Percentiles rank a stretch among this genome's conserved stretches.
Evolutionary conservation across 2,329 filamentous ascomycete species (phyloP).

Genomic region (Fusarium poae): DNA sequence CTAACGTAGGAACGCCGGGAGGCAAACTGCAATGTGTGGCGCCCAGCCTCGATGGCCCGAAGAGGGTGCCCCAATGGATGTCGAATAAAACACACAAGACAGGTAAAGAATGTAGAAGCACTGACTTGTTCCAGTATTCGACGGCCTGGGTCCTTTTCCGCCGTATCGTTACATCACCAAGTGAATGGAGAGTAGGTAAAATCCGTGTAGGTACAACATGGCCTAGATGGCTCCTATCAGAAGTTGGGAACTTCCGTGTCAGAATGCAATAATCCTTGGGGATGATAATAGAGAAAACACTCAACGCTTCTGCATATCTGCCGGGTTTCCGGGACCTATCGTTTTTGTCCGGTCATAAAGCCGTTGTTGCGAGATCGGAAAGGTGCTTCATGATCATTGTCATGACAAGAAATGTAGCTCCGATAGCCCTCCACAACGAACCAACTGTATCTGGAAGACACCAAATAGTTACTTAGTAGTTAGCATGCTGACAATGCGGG

Average conservation of each 20-base stretch:
- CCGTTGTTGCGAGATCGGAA: conserved; percentile 32
- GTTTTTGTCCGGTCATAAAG: conserved; percentile 8
- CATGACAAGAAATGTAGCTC: conserved; percentile 4
- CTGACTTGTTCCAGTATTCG: conserved; percentile 16
- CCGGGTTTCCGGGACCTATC: conserved; percentile 20
- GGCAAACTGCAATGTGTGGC: conserved; percentile 43
- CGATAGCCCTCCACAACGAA: neutral
- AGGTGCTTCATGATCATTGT: conserved; percentile 12
- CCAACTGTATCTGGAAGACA: conserved; percentile 18
- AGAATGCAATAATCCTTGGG: conserved; percentile 12
- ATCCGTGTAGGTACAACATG: conserved; percentile 4
- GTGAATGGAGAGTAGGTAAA: conserved; percentile 8
- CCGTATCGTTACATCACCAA: conserved; percentile 1
- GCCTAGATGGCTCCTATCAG: conserved; percentile 6
- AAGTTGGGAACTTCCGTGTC: conserved; percentile 12
- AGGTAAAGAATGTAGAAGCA: conserved; percentile 6
- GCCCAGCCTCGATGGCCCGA: conserved; percentile 35
- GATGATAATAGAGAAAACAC: conserved; percentile 15
- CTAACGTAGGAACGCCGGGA: conserved; percentile 34
- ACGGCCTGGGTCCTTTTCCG: conserved; percentile 26
- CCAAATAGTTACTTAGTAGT: neutral
- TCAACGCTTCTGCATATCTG: conserved; percentile 40
- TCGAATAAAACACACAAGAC: conserved; percentile 8
- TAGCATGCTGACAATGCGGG: neutral
- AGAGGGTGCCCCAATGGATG: conserved; percentile 18